These are phyloP conservation scores for Pterula multifida DNA, from an alignment of 1,284 basidiomycete genomes.

Conservation along the genomic window DNA sequence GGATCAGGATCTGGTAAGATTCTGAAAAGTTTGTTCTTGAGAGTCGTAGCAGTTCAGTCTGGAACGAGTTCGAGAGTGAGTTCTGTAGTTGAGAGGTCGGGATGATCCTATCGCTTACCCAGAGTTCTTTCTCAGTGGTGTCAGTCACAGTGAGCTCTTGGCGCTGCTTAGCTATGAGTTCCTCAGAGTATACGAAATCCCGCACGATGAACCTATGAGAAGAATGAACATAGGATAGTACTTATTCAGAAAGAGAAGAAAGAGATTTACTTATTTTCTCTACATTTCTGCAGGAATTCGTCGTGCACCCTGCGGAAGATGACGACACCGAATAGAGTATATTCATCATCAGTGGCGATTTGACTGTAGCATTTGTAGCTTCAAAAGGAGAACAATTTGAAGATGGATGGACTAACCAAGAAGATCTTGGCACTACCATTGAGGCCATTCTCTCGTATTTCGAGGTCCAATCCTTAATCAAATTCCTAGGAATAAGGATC, in stretches of 20 bases:
- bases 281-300: conserved; percentile 87
- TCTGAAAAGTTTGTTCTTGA: conserved; percentile 96
- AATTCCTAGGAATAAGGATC: conserved; percentile 42
- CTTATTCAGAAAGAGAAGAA: no score
- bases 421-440: conserved; percentile 96
- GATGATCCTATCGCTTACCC: conserved; percentile 76
- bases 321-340: conserved; percentile 77
- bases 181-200: conserved; percentile 90
- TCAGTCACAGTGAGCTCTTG: conserved; percentile 76
- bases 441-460: conserved; percentile 82
- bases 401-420: conserved; percentile 42
- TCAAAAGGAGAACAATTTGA: conserved; percentile 8
- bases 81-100: background rate
- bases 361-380: conserved; percentile 23
- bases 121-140: conserved; percentile 91
- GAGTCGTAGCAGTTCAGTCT: conserved; percentile 92
- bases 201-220: conserved; percentile 68
- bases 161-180: conserved; percentile 71
- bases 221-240: conserved; percentile 6
- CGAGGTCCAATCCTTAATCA: conserved; percentile 78
- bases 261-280: conserved; percentile 77
- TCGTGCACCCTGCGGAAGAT: conserved; percentile 89
- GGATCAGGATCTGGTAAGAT: conserved; percentile 88
- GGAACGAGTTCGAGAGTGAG: conserved; percentile 4
- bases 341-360: conserved; percentile 84